Evolutionary conservation across 805 yeast species (phyloP), one percentile per base, ranked within the genome.

Genomic region (Saccharomycopsis selenospora): DNA sequence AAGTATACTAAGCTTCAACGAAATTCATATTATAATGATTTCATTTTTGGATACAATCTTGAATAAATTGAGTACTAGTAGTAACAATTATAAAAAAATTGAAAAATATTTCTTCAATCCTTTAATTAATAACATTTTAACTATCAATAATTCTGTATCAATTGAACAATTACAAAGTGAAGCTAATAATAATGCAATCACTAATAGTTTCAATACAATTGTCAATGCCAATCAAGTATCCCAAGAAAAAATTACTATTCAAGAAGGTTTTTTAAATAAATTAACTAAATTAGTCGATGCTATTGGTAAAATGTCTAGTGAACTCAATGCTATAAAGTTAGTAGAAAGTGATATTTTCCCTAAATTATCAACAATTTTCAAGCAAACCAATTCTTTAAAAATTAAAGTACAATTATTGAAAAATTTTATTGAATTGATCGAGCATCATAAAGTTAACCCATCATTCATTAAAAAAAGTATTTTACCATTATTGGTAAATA

Each of bases 341-440:
- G 72, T 89, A 49, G 88, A 91, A 56, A 82, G 79, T 56, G 76
- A 77, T 27, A 67, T 89, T n/a, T 78, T 85, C 61, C 95, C 96
- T 2, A 66, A 79, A 41, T 69, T 88, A 14, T 76, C 87, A 41
- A 74, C 72, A 41, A 73, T 87, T 5, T 93, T 91, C 65, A 76
- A 88, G 33, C 83, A 87, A 41, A 93, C 99, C 1, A 86, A 90
- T 0, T 79, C 93, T 25, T 69, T 90, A 28, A 79, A 85, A 3
- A 84, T 93, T 24, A 91, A 93, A 59, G 68, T 83, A 14, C 72
- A 77, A 13, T 77, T 93, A 2, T 70, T 88, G 20, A 66, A 71
- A 17, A 72, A 85, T 1, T 80, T 89, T 56, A 71, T 75, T 11
- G 59, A 67, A 42, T 65, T 89, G 57, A 73, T 85, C 14, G 73